These are phyloP conservation scores for Paragyromitra xinjiangensis DNA, from an alignment of 495 filamentous ascomycete genomes.

Conservation along the genomic window DNA sequence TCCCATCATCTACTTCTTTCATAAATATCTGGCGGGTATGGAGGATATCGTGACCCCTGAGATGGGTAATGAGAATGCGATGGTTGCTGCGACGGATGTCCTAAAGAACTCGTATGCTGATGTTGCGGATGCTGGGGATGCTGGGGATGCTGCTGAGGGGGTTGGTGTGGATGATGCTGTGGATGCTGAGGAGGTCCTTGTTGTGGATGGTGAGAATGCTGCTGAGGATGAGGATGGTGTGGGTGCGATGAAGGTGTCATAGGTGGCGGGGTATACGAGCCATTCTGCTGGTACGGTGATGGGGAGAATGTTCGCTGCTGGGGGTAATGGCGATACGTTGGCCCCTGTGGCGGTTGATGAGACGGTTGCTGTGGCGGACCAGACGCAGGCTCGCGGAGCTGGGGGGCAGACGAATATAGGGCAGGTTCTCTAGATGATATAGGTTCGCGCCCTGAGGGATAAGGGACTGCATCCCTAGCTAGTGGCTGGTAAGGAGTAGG, in stretches of 20 bases:
- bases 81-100: constrained; percentile 38
- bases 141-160: constrained; percentile 36
- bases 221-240: constrained; percentile 18
- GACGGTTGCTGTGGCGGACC: constrained; percentile 32
- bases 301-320: constrained; percentile 33
- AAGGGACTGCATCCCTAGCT: constrained; percentile 19
- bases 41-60: constrained; percentile 32
- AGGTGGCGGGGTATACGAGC: constrained; percentile 31
- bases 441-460: constrained; percentile 31
- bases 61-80: constrained; percentile 36
- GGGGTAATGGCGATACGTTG: constrained; percentile 13
- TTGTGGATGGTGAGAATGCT: constrained; percentile 19
- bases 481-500: constrained; percentile 24
- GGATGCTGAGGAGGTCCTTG: constrained; percentile 21
- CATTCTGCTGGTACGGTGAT: constrained; percentile 3
- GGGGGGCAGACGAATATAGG: constrained; percentile 26
- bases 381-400: constrained; percentile 26
- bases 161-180: constrained; percentile 36
- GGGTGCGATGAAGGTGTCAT: constrained; percentile 32
- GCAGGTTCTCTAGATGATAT: constrained; percentile 14
- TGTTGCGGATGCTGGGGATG: constrained; percentile 37
- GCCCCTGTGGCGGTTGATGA: constrained; percentile 19
- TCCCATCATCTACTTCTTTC: constrained; percentile 26
- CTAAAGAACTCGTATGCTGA: constrained; percentile 26
- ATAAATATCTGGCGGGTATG: constrained; percentile 26